phyloP scores from a whole-genome alignment of 2,329 filamentous ascomycete species.

The Microdochium nivale region DNA sequence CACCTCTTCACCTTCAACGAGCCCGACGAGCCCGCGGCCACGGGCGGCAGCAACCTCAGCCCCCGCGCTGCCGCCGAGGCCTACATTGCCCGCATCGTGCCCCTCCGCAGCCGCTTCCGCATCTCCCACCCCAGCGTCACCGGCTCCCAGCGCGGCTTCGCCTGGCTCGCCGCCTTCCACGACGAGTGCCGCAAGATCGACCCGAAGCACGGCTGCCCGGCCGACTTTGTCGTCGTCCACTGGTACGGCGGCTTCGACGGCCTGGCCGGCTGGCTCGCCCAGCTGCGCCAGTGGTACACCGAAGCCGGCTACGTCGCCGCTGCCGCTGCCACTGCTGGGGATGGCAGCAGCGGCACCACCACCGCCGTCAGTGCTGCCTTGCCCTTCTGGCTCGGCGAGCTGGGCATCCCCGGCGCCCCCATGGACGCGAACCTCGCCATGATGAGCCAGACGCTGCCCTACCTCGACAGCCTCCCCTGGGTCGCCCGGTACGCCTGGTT shows the following conservation, averaged over 20 bases:
- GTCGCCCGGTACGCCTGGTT: constrained; percentile 32
- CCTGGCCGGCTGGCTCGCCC: constrained; percentile 24
- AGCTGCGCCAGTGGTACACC: constrained; percentile 26
- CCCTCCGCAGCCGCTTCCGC: constrained; percentile 24
- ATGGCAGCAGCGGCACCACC: constrained; percentile 4
- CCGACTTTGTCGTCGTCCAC: constrained; percentile 31
- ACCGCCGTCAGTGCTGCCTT: no score
- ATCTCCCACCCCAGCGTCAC: constrained; percentile 33
- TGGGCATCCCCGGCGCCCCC: constrained; percentile 26
- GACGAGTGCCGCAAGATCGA: constrained; percentile 28
- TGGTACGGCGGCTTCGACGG: constrained; percentile 30
- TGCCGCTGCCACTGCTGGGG: not conserved
- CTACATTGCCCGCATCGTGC: constrained; percentile 26
- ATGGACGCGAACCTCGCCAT: constrained; percentile 24
- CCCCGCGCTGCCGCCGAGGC: constrained; percentile 27
- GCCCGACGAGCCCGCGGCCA: constrained; percentile 28
- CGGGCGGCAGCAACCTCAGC: constrained; percentile 28
- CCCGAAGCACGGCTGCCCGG: constrained; percentile 23
- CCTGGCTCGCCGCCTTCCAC: constrained; percentile 31
- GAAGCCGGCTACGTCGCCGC: constrained; percentile 3
- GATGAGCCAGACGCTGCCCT: constrained; percentile 28
- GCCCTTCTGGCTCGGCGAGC: constrained; percentile 29
- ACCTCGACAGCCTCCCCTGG: constrained; percentile 22
- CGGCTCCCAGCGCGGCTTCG: constrained; percentile 25
- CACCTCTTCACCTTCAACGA: constrained; percentile 33